phyloP scores from a whole-genome alignment of 345 rosid genomes.

The Turnera subulata region DNA sequence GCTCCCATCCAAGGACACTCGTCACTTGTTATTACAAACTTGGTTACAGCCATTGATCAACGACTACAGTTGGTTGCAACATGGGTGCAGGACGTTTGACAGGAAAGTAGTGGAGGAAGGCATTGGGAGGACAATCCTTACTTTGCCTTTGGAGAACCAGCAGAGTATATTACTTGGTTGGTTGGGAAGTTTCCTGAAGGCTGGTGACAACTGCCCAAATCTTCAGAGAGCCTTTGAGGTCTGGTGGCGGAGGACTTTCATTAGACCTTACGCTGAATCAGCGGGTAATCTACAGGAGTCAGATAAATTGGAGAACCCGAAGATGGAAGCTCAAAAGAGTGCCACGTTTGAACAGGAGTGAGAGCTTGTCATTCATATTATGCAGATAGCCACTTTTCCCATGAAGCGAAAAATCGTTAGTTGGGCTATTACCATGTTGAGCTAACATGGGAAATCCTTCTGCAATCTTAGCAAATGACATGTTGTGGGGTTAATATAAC shows the following conservation, averaged over 20 bases:
- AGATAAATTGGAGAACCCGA: conserved; percentile 24
- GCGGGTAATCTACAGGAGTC: conserved; percentile 32
- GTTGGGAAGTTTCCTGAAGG: conserved; percentile 78
- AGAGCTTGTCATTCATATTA: not conserved
- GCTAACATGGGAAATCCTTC: conserved; percentile 9
- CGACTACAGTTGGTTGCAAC: conserved; percentile 93
- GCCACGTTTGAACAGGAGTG: not conserved
- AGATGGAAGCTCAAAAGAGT: conserved; percentile 18
- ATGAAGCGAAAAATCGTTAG: not conserved
- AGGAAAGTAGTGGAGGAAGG: conserved; percentile 94
- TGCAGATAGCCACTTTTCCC: not conserved
- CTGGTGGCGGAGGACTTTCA: conserved; percentile 96
- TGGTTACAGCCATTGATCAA: conserved; percentile 92
- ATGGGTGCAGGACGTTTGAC: conserved; percentile 84
- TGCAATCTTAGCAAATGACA: not conserved
- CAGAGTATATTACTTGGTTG: conserved; percentile 74
- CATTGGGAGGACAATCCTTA: conserved; percentile 83
- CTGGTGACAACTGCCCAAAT: conserved; percentile 93
- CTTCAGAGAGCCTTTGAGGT: conserved; percentile 96
- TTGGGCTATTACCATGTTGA: not conserved
- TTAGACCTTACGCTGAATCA: conserved; percentile 62
- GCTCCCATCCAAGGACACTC: conserved; percentile 79
- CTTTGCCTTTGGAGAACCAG: conserved; percentile 89
- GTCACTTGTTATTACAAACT: conserved; percentile 57
- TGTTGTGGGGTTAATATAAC: not conserved